phyloP scores from a whole-genome alignment of 1,139 yeast genomes.

The Fermentozyma sake region DNA sequence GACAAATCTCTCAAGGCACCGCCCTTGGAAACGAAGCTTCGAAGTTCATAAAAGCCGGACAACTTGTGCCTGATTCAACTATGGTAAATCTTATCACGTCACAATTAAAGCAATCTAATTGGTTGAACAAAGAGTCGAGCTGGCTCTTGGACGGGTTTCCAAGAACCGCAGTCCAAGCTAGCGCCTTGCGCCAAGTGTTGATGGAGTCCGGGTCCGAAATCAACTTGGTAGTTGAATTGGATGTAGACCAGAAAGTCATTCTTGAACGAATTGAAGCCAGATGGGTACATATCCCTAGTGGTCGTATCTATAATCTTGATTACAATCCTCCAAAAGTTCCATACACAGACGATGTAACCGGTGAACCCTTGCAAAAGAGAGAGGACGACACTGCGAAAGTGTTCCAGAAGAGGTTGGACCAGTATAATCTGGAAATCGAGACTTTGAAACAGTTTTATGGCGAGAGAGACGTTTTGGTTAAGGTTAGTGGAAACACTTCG shows the following conservation, averaged over 20 bases:
- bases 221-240: constrained; percentile 75
- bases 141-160: constrained; percentile 95
- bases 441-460: constrained; percentile 65
- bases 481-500: constrained; percentile 72
- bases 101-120: constrained; percentile 41
- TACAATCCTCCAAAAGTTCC: constrained; percentile 86
- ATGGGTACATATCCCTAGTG: constrained; percentile 81
- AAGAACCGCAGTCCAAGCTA: constrained; percentile 71
- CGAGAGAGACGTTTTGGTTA: constrained; percentile 47
- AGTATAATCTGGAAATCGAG: constrained; percentile 53
- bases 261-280: constrained; percentile 78
- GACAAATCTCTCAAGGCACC: constrained; percentile 55
- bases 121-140: constrained; percentile 44
- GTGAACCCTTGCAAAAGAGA: constrained; percentile 76
- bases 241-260: constrained; percentile 78
- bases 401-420: constrained; percentile 61
- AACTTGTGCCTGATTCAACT: constrained; percentile 65
- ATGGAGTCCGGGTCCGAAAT: constrained; percentile 34
- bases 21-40: constrained; percentile 57
- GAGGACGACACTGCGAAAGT: constrained; percentile 74
- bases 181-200: constrained; percentile 48
- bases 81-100: constrained; percentile 57
- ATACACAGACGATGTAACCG: constrained; percentile 82
- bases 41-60: constrained; percentile 55
- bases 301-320: constrained; percentile 78